phyloP scores from a whole-genome alignment of 2,329 filamentous ascomycete genomes.

The Pseudopyricularia cyperi region DNA sequence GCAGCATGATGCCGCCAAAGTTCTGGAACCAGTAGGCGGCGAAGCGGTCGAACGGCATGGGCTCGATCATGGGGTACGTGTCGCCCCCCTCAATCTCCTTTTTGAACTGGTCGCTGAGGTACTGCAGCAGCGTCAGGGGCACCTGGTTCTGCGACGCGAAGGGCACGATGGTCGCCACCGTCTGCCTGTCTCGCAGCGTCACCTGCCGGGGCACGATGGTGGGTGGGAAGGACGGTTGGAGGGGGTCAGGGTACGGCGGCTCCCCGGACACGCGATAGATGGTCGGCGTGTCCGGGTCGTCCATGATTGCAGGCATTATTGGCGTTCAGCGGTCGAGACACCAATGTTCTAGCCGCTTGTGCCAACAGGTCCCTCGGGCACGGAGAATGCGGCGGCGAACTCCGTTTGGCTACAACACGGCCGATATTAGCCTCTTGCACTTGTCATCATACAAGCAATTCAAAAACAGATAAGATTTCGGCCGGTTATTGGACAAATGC shows the following conservation, averaged over 20 bases:
- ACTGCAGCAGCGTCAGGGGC: slow-evolving; percentile 60
- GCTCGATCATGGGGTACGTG: slow-evolving; percentile 78
- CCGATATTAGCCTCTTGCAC: not conserved
- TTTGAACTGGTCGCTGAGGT: slow-evolving; percentile 74
- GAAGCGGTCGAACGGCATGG: slow-evolving; percentile 62
- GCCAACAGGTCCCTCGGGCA: no score
- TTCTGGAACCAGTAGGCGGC: slow-evolving; percentile 82
- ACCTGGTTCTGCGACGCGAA: slow-evolving; percentile 67
- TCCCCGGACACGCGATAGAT: slow-evolving; percentile 58
- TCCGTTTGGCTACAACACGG: not conserved
- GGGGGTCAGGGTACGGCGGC: slow-evolving; percentile 49
- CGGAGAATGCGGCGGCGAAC: no score
- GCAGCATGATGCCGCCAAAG: slow-evolving; percentile 77
- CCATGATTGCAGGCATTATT: slow-evolving; percentile 63
- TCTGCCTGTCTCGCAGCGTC: slow-evolving; percentile 71
- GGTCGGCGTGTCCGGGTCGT: slow-evolving; percentile 59
- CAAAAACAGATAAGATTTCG: not conserved
- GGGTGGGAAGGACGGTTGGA: slow-evolving; percentile 49
- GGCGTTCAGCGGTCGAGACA: no score
- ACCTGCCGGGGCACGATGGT: slow-evolving; percentile 64
- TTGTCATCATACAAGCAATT: not conserved
- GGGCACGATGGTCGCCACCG: slow-evolving; percentile 70
- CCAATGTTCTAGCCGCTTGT: no score
- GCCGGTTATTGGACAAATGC: not conserved
- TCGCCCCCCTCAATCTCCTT: slow-evolving; percentile 86